These are phyloP conservation scores for Neopestalotiopsis clavispora DNA, from an alignment of 2,329 filamentous ascomycete species.

Conservation along the genomic window DNA sequence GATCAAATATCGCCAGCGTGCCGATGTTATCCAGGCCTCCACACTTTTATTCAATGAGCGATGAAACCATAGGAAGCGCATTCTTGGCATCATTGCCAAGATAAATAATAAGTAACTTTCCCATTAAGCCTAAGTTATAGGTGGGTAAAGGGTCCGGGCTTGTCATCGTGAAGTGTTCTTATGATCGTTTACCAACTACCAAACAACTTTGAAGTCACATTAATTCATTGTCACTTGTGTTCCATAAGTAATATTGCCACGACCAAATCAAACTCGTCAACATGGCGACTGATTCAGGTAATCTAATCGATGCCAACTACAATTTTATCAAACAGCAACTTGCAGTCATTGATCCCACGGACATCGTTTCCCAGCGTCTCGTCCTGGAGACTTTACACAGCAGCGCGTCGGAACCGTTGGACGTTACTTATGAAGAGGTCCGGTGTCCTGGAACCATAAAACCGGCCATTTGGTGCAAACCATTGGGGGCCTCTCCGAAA, in stretches of 20 bases:
- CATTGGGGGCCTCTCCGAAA: background rate
- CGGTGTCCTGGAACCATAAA: background rate
- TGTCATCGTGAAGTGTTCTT: background rate
- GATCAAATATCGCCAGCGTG: background rate
- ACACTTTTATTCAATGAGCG: background rate
- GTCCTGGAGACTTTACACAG: background rate
- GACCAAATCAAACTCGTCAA: background rate
- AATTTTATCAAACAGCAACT: background rate
- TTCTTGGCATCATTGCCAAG: background rate
- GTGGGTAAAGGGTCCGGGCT: background rate
- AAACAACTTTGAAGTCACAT: background rate
- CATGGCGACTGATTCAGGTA: background rate
- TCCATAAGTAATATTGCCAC: background rate
- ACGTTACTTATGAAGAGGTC: background rate
- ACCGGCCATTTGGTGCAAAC: background rate
- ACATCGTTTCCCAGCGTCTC: background rate
- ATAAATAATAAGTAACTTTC: background rate
- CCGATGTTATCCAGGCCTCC: background rate
- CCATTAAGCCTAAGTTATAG: background rate
- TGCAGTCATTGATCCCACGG: background rate
- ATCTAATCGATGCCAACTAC: background rate
- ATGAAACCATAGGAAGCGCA: background rate
- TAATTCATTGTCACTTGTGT: background rate
- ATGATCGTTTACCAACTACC: background rate
- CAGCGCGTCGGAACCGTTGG: background rate